These are phyloP conservation scores for Suillus sp. DNA, from an alignment of 768 basidiomycete genomes.

Conservation along the genomic window DNA sequence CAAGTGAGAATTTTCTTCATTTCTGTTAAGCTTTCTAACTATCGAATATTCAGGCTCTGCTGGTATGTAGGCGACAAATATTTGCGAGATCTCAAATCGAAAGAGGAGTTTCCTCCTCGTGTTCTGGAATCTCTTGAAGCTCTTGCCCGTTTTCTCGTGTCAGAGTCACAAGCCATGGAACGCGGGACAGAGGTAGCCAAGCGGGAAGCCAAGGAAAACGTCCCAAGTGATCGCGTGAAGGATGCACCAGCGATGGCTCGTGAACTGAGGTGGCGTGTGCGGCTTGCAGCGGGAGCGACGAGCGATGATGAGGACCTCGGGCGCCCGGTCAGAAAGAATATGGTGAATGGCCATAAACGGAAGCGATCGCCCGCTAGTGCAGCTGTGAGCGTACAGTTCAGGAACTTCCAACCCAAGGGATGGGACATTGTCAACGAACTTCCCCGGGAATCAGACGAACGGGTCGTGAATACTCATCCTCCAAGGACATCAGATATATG, in stretches of 20 bases:
- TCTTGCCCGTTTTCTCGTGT: slow-evolving; percentile 78
- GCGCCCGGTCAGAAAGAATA: slow-evolving; percentile 26
- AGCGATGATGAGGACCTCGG: slow-evolving; percentile 68
- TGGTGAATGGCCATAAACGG: slow-evolving; percentile 40
- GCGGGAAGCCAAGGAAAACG: slow-evolving; percentile 78
- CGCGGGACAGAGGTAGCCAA: slow-evolving; percentile 68
- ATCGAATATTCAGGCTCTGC: slow-evolving; percentile 57
- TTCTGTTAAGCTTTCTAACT: slow-evolving; percentile 16
- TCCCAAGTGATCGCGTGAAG: slow-evolving; percentile 79
- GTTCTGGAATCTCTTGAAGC: slow-evolving; percentile 70
- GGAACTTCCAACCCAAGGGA: slow-evolving; percentile 65
- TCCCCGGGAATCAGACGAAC: slow-evolving; percentile 44
- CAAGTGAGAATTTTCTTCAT: slow-evolving; percentile 47
- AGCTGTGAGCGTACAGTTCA: slow-evolving; percentile 43
- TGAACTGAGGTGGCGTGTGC: slow-evolving; percentile 84
- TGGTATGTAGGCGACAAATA: slow-evolving; percentile 91
- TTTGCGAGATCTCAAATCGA: slow-evolving; percentile 66
- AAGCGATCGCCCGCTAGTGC: slow-evolving; percentile 34
- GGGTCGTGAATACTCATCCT: slow-evolving; percentile 39
- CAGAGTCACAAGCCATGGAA: slow-evolving; percentile 74
- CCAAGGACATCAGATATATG: slow-evolving; percentile 44
- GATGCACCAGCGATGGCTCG: slow-evolving; percentile 80
- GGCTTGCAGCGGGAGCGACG: slow-evolving; percentile 56
- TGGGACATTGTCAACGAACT: slow-evolving; percentile 61
- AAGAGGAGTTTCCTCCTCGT: slow-evolving; percentile 54